A percentile compares a stretch with the other conserved stretches of the same genome.
Conservation (phyloP, 1,139 yeast genomes). For the Lodderomyces elongisporus region DNA sequence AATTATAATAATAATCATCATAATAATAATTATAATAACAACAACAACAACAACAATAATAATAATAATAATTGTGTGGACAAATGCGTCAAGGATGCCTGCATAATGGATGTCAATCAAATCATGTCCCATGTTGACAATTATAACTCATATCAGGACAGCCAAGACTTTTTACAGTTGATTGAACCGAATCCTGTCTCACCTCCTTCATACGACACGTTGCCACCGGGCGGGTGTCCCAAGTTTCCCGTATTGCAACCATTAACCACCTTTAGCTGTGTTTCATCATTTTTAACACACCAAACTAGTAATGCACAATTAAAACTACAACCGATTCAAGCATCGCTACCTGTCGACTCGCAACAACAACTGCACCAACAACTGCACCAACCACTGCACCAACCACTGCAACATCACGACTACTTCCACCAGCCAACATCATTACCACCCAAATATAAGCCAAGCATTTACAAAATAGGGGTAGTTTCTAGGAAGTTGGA, state of each 20-base stretch:
- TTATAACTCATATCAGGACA: too few species aligned
- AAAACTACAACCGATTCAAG: too few species aligned
- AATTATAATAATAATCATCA: too few species aligned
- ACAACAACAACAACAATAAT: too few species aligned
- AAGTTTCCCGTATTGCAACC: constrained; percentile 41
- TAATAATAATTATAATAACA: too few species aligned
- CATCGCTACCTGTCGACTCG: not conserved
- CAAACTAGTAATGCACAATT: too few species aligned
- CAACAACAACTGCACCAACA: not conserved
- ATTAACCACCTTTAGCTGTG: not conserved
- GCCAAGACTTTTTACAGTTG: constrained; percentile 26
- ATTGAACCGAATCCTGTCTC: constrained; percentile 48
- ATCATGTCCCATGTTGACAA: too few species aligned
- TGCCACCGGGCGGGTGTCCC: constrained; percentile 49
- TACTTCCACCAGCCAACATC: not conserved
- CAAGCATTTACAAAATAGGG: constrained; percentile 55
- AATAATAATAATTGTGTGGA: too few species aligned
- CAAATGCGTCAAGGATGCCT: too few species aligned
- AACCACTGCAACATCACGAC: too few species aligned
- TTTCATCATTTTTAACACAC: too few species aligned
- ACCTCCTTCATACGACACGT: constrained; percentile 44
- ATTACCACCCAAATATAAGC: constrained; percentile 48
- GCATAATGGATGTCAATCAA: too few species aligned
- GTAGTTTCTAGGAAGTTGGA: constrained; percentile 54
- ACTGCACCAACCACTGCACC: not conserved